Percentiles rank a stretch among this genome's conserved stretches.
Conservation (phyloP, 179 eudicot genomes). For the Patellifolia procumbens region DNA sequence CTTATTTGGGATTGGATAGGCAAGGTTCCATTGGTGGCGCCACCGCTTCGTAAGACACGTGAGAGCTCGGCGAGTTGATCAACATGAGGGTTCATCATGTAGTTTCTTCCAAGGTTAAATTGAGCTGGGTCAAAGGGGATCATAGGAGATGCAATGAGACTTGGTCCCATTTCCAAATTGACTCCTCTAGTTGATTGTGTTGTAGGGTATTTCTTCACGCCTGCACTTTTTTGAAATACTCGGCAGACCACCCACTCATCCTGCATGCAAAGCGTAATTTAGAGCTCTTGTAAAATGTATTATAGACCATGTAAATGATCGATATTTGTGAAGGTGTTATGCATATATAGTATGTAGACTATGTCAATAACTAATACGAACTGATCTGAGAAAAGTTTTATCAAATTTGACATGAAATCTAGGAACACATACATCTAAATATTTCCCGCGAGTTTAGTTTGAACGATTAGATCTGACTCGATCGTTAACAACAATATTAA, state of each 20-base stretch:
- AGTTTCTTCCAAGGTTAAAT: conserved; percentile 43
- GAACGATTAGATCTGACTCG: too few relatives aligned
- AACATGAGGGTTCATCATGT: conserved; percentile 45
- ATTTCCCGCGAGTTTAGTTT: too few relatives aligned
- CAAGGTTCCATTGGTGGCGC: conserved; percentile 28
- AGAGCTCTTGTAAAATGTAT: not conserved
- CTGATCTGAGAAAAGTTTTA: too few relatives aligned
- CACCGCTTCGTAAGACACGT: conserved; percentile 36
- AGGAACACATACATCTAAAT: too few relatives aligned
- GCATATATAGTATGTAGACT: too few relatives aligned
- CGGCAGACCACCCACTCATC: conserved; percentile 86
- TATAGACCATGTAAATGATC: too few relatives aligned
- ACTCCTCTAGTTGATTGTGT: conserved; percentile 44
- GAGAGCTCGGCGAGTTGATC: conserved; percentile 46
- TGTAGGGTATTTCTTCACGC: conserved; percentile 60
- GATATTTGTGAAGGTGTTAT: too few relatives aligned
- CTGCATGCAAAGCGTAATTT: conserved; percentile 28
- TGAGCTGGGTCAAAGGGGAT: conserved; percentile 38
- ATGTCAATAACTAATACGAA: too few relatives aligned
- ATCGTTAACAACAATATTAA: too few relatives aligned
- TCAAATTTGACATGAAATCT: too few relatives aligned
- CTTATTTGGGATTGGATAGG: conserved; percentile 40
- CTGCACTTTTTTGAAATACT: conserved; percentile 67
- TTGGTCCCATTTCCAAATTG: conserved; percentile 39
- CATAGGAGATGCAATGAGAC: conserved; percentile 38